Conservation (phyloP, 768 basidiomycete species). For the Pulveroboletus sp. region DNA sequence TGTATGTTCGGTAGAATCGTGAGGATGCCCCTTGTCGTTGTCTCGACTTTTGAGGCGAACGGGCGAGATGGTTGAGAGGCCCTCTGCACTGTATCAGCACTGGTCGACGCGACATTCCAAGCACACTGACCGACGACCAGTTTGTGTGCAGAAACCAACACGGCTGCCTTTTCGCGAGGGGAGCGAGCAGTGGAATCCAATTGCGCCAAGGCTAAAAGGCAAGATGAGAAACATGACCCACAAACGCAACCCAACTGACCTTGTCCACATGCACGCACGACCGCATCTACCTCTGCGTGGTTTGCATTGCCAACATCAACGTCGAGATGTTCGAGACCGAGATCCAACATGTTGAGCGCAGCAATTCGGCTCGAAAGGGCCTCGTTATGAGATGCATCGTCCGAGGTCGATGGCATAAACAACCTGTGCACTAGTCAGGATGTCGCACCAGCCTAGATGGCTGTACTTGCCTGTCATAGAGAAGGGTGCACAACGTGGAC, state of each 20-base stretch:
- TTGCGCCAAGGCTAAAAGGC: conserved; percentile 46
- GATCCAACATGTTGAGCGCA: conserved; percentile 87
- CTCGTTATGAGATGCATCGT: conserved; percentile 86
- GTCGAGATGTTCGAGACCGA: conserved; percentile 86
- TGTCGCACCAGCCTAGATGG: not conserved
- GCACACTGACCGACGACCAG: conserved; percentile 66
- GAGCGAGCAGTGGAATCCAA: conserved; percentile 49
- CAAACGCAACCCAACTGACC: conserved; percentile 45
- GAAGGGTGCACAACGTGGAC: conserved; percentile 60
- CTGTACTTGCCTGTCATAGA: conserved; percentile 74
- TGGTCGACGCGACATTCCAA: not conserved
- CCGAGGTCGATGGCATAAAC: conserved; percentile 71
- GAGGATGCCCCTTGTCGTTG: conserved; percentile 6
- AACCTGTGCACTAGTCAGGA: conserved; percentile 43
- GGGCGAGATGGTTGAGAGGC: conserved; percentile 69
- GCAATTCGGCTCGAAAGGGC: conserved; percentile 86
- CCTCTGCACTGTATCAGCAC: conserved; percentile 46
- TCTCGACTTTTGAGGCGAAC: conserved; percentile 70
- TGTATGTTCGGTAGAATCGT: not conserved
- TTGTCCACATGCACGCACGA: conserved; percentile 74
- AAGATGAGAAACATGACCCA: conserved; percentile 23
- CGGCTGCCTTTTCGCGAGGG: conserved; percentile 75
- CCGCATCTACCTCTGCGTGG: conserved; percentile 49
- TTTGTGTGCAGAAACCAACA: conserved; percentile 84
- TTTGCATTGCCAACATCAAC: conserved; percentile 63